phyloP scores from a whole-genome alignment of 2,329 filamentous ascomycete genomes.

The Thermothelomyces thermophilus region DNA sequence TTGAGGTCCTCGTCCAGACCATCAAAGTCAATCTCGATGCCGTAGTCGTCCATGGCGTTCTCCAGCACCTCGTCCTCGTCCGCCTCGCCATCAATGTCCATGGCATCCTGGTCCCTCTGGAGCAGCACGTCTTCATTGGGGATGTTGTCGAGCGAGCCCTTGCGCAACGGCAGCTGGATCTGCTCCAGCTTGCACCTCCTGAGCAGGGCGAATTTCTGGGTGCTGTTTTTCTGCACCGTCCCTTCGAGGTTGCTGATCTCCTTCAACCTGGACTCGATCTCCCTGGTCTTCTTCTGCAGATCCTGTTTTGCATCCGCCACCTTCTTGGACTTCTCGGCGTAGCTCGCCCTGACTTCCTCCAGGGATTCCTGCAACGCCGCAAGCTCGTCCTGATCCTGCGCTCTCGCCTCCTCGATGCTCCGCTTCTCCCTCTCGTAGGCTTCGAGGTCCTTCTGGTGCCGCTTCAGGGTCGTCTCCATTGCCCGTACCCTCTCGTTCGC shows the following conservation, averaged over 20 bases:
- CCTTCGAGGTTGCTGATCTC: constrained; percentile 74
- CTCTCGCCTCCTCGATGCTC: constrained; percentile 65
- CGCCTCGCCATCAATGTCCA: constrained; percentile 73
- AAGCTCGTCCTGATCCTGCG: constrained; percentile 67
- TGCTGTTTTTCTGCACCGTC: constrained; percentile 77
- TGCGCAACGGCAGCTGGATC: constrained; percentile 71
- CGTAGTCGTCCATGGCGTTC: constrained; percentile 75
- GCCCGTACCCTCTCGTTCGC: constrained; percentile 62
- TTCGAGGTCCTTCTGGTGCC: constrained; percentile 62
- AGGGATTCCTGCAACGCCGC: constrained; percentile 68
- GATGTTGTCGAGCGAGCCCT: constrained; percentile 74
- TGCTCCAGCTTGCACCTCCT: constrained; percentile 91
- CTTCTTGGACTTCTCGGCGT: constrained; percentile 56
- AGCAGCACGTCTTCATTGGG: constrained; percentile 80
- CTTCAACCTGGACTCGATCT: constrained; percentile 67
- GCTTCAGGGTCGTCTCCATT: constrained; percentile 59
- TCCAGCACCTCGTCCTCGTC: constrained; percentile 54
- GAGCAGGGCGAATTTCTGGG: constrained; percentile 75
- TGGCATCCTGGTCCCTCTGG: constrained; percentile 73
- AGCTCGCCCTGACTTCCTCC: constrained; percentile 52
- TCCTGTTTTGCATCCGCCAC: constrained; percentile 74
- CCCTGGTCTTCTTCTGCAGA: constrained; percentile 75
- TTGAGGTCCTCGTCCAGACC: constrained; percentile 76
- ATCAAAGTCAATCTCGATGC: constrained; percentile 83
- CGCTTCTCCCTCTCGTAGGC: constrained; percentile 66